Base-by-base conservation (phyloP, 208 protist species). In the Crithidia mellificae region DNA sequence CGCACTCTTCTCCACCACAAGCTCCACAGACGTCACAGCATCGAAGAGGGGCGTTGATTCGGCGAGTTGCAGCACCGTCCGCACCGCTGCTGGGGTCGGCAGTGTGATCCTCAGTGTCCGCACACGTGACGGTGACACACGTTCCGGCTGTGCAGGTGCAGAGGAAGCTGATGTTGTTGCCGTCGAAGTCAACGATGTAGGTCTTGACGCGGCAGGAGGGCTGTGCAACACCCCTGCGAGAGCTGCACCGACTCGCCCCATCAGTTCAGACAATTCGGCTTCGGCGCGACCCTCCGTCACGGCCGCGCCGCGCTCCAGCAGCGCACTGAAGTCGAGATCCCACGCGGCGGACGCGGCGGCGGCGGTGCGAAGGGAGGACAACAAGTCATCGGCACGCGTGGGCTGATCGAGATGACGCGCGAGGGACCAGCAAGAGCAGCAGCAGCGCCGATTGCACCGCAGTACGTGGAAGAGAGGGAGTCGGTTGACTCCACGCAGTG, bases 271-370 rank as follows among this genome's bases (percentile, higher is more conserved):
- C 22, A n/a, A n/a, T n/a, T n/a, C n/a, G n/a, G n/a, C n/a, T n/a
- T n/a, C n/a, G n/a, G 30, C 14, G 44, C 76, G 66, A 39, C 44
- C 47, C 15, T 46, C 34, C 20, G 29, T 22, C 27, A 36, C 11
- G n/a, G 44, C 29, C 30, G 56, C 25, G 43, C 58, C 39, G 59
- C 52, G 56, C 17, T 72, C 63, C 3, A 30, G 6, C 41, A 83
- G 14, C 22, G 63, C 64, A 1, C 59, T 63, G n/a, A 86, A 74
- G 72, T 90, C 80, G 3, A 90, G 17, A 25, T 69, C 61, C 84
- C 84, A 87, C 36, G 70, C 69, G 6, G 47, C 25, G 12, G 70
- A 69, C 34, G 53, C 12, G 9, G 61, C 52, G 2, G 53, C 69
- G 29, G 34, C 32, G 8, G 30, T 6, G 27, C 70, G 61, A 44